phyloP scores from a whole-genome alignment of 139 green algal species.

The Chlamydomonas incerta region DNA sequence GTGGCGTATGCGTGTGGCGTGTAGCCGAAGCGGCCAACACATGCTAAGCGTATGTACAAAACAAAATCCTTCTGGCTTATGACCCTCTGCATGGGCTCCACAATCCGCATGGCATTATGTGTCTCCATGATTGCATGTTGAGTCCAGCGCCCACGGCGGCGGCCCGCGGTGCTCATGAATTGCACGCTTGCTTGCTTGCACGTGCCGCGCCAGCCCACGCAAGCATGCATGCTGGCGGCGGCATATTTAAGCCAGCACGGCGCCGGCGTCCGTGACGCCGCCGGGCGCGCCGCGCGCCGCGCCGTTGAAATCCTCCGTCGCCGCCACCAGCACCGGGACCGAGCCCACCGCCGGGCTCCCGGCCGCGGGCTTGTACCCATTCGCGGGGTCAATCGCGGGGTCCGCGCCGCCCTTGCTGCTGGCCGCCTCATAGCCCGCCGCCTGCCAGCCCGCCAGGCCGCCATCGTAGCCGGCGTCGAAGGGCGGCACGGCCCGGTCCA shows the following conservation, averaged over 20 bases:
- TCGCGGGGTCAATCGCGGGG: background rate
- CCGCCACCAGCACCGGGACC: slow-evolving; percentile 1
- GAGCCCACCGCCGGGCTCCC: background rate
- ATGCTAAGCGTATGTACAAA: no score
- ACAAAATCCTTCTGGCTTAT: no score
- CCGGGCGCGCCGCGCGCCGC: background rate
- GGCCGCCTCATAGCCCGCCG: background rate
- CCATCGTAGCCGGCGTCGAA: slow-evolving; percentile 6
- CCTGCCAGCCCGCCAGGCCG: slow-evolving; percentile 23
- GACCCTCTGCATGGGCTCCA: no score
- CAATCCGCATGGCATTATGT: no score
- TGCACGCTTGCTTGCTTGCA: no score
- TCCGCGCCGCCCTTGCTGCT: slow-evolving; percentile 10
- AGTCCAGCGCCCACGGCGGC: no score
- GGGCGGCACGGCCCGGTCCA: slow-evolving; percentile 13
- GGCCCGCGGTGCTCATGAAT: no score
- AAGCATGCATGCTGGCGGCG: no score
- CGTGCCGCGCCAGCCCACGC: no score
- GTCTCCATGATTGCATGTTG: no score
- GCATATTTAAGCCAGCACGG: background rate
- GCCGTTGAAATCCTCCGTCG: background rate
- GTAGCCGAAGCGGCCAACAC: no score
- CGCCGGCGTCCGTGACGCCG: slow-evolving; percentile 21
- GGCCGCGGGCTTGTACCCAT: background rate
- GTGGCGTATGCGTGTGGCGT: no score